Evolutionary conservation across 1,284 basidiomycete genomes (phyloP), one percentile per base, ranked within the genome.

Genomic region (Ganoderma sp.): DNA sequence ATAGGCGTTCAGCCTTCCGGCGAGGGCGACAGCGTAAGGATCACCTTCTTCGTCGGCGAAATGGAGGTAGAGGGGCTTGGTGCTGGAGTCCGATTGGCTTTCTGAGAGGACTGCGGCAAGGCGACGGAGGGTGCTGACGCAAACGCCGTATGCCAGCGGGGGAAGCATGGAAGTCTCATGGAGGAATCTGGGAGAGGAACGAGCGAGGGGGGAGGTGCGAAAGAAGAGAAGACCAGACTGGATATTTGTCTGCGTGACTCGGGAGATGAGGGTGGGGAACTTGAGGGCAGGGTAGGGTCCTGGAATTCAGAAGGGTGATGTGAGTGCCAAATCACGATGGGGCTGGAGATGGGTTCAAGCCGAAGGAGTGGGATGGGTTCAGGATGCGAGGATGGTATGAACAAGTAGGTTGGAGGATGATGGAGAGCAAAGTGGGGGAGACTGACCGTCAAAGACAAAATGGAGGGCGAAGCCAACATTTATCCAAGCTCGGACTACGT

Each of bases 401-500:
- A 22, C n/a, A 50, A 22, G 22, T 50, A 22, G 48, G 37, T 37
- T 37, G 37, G 37, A 39, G 6, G 37, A 39, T 39, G 37, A 25
- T 52, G 22, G 25, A 52, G 25, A 12, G 48, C n/a, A 22, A 5
- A 28, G 3, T 25, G 22, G 14, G 17, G 61, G 60, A 48, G 37
- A 69, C 66, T 50, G 63, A 96, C 96, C 96, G 78, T 99, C 96
- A 77, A 98, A 98, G 8, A 98, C 95, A 75, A 98, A 95, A 67
- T 90, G 87, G 1, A 96, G 84, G 67, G 86, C 84, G 58, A 97
- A 80, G 7, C 94, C 93, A 3, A 95, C 84, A 28, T 80, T 79
- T 41, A 91, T 82, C 94, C 94, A 96, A 1, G 89, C 88, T 66
- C 83, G 78, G 10, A 93, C 85, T 19, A 92, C 83, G 57, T 76